Evolutionary conservation across 768 basidiomycete species (phyloP), one percentile per base, ranked within the genome.

Genomic region (Lactarius tabidus): DNA sequence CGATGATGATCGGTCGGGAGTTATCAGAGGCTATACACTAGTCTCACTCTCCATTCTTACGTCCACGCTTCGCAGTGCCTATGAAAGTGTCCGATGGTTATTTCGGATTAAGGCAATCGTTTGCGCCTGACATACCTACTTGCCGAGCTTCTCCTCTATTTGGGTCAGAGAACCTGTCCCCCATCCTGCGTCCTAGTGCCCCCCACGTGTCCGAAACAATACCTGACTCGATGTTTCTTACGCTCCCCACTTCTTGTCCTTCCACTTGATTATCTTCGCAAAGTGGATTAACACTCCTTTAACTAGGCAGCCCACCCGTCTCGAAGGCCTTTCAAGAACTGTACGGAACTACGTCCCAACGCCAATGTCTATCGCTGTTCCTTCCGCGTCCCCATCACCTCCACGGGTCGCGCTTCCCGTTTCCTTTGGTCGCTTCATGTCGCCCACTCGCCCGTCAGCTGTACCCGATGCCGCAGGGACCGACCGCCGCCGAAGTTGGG

Each of bases 271-370:
- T 31, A 36, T 36, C 43, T 17, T 33, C 8, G n/a, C 35, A 18
- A 18, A 31, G n/a, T 20, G 6, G 23, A 28, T 51, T 59, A 23
- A 67, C 45, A 29, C 29, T 57, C 57, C 29, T 64, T 56, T 45
- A 18, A 38, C 33, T 70, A 84, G 82, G n/a, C 80, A 78, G 65
- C 79, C 79, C 10, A 79, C 82, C 0, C 77, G 82, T 62, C 75
- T 85, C 23, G 82, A 84, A 72, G 77, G 76, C 28, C 77, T 86
- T 67, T 82, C 84, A 12, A 80, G 81, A 23, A 79, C 83, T 12
- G 75, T 86, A 31, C 81, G 84, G 54, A 79, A 76, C 66, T 85
- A 85, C 61, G 81, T 84, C 9, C 85, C 84, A 4, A 76, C 80
- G 20, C 80, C 81, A 9, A 81, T 84, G 58, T 76, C 81, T 17